Conservation (phyloP, 2,329 filamentous ascomycete genomes). For the Trichothecium roseum region DNA sequence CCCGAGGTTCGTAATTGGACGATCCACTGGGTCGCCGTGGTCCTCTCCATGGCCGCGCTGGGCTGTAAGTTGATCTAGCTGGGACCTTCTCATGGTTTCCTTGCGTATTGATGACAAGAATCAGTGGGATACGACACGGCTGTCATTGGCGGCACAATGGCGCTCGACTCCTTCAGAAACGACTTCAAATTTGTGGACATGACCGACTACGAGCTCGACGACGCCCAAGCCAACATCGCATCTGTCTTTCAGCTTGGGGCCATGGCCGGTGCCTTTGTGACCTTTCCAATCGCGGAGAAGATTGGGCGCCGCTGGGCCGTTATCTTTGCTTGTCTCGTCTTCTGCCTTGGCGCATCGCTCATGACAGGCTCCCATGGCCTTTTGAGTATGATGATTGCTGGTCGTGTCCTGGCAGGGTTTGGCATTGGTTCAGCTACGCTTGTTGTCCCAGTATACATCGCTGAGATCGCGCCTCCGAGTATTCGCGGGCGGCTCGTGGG, state of each 20-base stretch:
- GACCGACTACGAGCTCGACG: conserved; percentile 16
- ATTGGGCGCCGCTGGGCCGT: conserved; percentile 35
- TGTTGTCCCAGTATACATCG: conserved; percentile 32
- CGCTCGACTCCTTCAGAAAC: conserved; percentile 22
- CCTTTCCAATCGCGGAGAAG: conserved; percentile 35
- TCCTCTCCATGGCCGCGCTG: conserved; percentile 16
- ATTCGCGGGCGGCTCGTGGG: conserved; percentile 40
- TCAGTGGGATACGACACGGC: conserved; percentile 25
- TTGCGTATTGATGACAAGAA: neutral
- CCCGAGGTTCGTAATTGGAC: conserved; percentile 15
- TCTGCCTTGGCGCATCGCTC: conserved; percentile 23
- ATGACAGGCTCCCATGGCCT: conserved; percentile 22
- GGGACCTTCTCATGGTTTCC: no score
- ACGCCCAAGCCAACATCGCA: conserved; percentile 26
- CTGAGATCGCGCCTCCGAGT: conserved; percentile 33
- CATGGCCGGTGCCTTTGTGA: conserved; percentile 27
- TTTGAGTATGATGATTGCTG: conserved; percentile 30
- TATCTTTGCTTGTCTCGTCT: conserved; percentile 30
- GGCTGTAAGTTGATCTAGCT: conserved; percentile 11
- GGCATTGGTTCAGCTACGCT: conserved; percentile 40
- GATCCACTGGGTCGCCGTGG: conserved; percentile 14
- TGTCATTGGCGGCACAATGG: conserved; percentile 29
- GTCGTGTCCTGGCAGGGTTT: conserved; percentile 40
- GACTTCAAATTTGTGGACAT: conserved; percentile 21
- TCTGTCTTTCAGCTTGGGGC: conserved; percentile 27